Percentiles rank a stretch among this genome's conserved stretches.
phyloP scores from a whole-genome alignment of 1,139 yeast species.

The Tardiomyces depauwii region DNA sequence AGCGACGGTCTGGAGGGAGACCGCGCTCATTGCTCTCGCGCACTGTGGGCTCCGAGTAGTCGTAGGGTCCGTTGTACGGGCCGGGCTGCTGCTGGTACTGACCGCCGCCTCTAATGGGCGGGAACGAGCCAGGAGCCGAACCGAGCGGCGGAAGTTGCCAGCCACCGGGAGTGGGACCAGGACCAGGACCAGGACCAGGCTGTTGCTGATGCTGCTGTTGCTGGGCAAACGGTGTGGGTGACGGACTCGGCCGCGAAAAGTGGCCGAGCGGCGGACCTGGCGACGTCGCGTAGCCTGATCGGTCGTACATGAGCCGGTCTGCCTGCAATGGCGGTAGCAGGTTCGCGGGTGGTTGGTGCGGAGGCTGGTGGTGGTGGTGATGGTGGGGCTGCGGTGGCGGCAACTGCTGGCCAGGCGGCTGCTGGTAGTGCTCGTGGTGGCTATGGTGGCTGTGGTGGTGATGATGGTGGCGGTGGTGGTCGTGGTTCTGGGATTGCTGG shows the following conservation, averaged over 20 bases:
- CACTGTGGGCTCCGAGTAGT: slow-evolving; percentile 10
- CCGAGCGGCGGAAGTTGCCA: slow-evolving; percentile 2
- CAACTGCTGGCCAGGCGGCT: slow-evolving; percentile 2
- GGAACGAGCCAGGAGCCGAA: neutral
- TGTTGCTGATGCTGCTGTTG: slow-evolving; percentile 6
- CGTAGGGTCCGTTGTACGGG: slow-evolving; percentile 2
- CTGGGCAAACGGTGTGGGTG: neutral
- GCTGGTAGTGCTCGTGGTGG: slow-evolving; percentile 2
- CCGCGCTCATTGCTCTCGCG: slow-evolving; percentile 18
- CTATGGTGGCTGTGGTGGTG: slow-evolving; percentile 7
- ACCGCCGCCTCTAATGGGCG: neutral
- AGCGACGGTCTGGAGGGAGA: slow-evolving; percentile 1
- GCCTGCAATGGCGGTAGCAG: neutral
- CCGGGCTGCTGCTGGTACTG: neutral
- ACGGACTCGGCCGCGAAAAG: neutral
- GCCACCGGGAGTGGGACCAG: neutral
- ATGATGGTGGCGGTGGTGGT: slow-evolving; percentile 3
- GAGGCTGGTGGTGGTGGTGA: neutral
- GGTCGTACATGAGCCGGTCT: neutral
- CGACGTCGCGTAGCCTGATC: neutral
- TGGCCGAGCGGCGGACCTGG: neutral
- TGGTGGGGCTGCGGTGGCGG: neutral
- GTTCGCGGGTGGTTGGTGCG: neutral
- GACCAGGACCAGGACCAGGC: too few relatives aligned
- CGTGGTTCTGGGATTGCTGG: neutral